Evolutionary conservation across 768 basidiomycete species (phyloP).

Genomic region (Rhodotorula diobovata): DNA sequence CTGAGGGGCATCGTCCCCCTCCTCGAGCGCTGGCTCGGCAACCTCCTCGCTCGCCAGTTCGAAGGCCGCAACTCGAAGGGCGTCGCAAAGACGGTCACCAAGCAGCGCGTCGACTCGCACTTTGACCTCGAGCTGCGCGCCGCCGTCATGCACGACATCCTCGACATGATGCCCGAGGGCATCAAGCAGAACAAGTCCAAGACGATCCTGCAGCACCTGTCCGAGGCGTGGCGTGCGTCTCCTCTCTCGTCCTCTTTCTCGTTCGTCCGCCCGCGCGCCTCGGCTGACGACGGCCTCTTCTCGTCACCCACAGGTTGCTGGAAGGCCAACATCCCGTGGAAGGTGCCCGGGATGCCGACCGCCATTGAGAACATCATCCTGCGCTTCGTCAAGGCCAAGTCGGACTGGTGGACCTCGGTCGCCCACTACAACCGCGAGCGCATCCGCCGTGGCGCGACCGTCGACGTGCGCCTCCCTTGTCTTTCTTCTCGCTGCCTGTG

Average conservation of each 20-base stretch:
- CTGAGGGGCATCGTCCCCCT: constrained; percentile 98
- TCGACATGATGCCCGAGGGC: constrained; percentile 99
- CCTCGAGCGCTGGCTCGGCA: constrained; percentile 95
- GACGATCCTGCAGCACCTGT: constrained; percentile 95
- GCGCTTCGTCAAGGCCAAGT: constrained; percentile 98
- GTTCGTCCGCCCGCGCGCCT: not conserved
- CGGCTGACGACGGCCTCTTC: constrained; percentile 5
- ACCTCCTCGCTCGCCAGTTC: constrained; percentile 94
- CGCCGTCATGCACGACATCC: constrained; percentile 98
- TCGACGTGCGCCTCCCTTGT: constrained; percentile 54
- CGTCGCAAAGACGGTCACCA: constrained; percentile 95
- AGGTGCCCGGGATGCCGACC: constrained; percentile 98
- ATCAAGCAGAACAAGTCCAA: constrained; percentile 99
- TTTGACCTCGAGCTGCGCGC: constrained; percentile 96
- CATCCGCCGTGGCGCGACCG: constrained; percentile 91
- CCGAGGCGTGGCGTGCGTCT: constrained; percentile 90
- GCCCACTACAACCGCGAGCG: constrained; percentile 98
- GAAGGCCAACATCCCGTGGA: constrained; percentile 82
- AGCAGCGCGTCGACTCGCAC: constrained; percentile 97
- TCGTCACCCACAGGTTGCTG: constrained; percentile 28
- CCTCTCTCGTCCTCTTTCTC: not conserved
- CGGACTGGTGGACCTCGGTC: constrained; percentile 98
- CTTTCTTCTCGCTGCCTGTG: not conserved
- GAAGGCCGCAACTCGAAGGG: constrained; percentile 75
- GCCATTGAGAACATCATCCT: constrained; percentile 99